Evolutionary conservation across 441 rosid genomes (phyloP).

Genomic region (Erysimum cheiri): DNA sequence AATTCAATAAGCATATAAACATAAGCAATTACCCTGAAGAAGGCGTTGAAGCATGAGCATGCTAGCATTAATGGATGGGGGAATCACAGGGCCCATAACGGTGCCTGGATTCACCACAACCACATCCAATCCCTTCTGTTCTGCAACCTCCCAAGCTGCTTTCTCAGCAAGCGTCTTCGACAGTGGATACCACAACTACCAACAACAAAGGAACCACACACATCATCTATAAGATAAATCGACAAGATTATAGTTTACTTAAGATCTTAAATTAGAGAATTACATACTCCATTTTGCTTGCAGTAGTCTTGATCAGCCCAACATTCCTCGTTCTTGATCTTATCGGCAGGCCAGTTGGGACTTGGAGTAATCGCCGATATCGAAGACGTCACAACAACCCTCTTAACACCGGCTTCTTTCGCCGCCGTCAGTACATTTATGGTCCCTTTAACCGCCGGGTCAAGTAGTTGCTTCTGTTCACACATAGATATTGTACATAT

Average conservation of each 20-base stretch:
- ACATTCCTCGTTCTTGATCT: conserved; percentile 73
- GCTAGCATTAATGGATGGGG: conserved; percentile 75
- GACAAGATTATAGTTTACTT: background rate
- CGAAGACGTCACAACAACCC: conserved; percentile 86
- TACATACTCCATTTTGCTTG: conserved; percentile 65
- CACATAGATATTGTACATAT: background rate
- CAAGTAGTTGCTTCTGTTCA: conserved; percentile 70
- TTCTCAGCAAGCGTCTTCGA: conserved; percentile 90
- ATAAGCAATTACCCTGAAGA: conserved; percentile 59
- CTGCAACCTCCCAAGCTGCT: conserved; percentile 87
- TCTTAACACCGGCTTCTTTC: conserved; percentile 70
- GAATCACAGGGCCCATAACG: conserved; percentile 82
- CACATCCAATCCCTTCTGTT: conserved; percentile 75
- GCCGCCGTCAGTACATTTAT: conserved; percentile 79
- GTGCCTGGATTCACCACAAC: conserved; percentile 97
- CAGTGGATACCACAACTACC: conserved; percentile 83
- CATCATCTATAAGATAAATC: background rate
- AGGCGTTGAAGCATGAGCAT: conserved; percentile 80
- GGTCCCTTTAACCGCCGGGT: conserved; percentile 90
- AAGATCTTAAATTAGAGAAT: conserved; percentile 8
- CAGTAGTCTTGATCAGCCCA: conserved; percentile 85
- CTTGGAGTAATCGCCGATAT: conserved; percentile 77
- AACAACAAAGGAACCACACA: conserved; percentile 32
- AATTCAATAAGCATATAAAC: background rate
- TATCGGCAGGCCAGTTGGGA: conserved; percentile 84